Evolutionary conservation across 2,329 filamentous ascomycete genomes (phyloP), one percentile per base, ranked within the genome.

Genomic region (Aspergillus brunneoviolaceus): DNA sequence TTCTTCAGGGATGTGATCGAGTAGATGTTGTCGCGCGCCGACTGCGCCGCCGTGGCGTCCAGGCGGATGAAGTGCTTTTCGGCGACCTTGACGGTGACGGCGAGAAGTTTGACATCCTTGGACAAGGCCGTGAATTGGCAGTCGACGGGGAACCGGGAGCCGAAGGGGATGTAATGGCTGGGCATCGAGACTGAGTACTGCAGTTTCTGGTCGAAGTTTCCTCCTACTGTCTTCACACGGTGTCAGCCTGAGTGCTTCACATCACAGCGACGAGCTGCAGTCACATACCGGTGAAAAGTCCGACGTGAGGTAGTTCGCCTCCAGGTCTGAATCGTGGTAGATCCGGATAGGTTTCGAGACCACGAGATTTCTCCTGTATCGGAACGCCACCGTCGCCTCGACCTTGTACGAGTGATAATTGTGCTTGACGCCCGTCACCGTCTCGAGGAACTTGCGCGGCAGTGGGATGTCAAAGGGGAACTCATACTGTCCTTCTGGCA

Each of bases 101-200:
- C 33, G 4, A 31, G 27, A 6, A 67, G 51, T 12, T 49, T 59
- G 10, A 59, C 21, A 4, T 45, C 53, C 25, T 67, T 65, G 4
- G 55, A 51, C 4, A 67, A 35, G 9, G 67, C 63, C 1, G 62
- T 60, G 47, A 69, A 49, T 51, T 58, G 63, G n/a, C 61, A 64
- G 21, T 67, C 55, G 4, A 68, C 55, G 1, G 66, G 59, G 16
- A 69, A 67, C 29, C 52, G 63, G 19, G 60, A 64, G 14, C 63
- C 67, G 19, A 68, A 66, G 0, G 65, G 67, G 42, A 69, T 61
- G 11, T 63, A 63, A 5, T 50, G 49, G 11, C 64, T 58, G 2
- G 61, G 59, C 3, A 69, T 63, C 5, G 67, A 68, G 12, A 69
- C 33, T 23, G 51, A 47, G 35, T 68, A 69, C 48, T 66, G 61